These are phyloP conservation scores for Zygosaccharomyces siamensis DNA, from an alignment of 805 yeast genomes.

Conservation along the genomic window DNA sequence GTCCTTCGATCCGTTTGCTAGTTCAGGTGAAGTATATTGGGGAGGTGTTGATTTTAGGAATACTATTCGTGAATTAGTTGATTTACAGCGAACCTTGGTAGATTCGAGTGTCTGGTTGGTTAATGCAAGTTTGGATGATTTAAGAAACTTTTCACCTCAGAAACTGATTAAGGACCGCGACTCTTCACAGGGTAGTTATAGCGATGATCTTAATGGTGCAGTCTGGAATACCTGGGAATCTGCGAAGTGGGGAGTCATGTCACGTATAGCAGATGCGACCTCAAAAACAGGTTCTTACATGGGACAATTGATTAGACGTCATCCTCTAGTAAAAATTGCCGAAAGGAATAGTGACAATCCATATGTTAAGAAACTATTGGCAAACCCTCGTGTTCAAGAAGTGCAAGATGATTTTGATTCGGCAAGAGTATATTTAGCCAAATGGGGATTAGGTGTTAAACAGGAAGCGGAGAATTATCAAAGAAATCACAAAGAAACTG, in stretches of 20 bases:
- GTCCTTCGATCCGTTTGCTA: constrained; percentile 69
- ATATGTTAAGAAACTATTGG: constrained; percentile 48
- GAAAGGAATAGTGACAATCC: constrained; percentile 42
- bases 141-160: constrained; percentile 35
- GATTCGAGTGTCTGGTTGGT: constrained; percentile 71
- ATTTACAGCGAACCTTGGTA: constrained; percentile 60
- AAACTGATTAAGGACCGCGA: constrained; percentile 4
- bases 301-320: constrained; percentile 23
- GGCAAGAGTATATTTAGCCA: constrained; percentile 86
- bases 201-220: constrained; percentile 3
- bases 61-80: constrained; percentile 49
- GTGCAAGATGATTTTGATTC: constrained; percentile 87
- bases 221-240: constrained; percentile 28
- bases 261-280: constrained; percentile 76
- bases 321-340: constrained; percentile 29
- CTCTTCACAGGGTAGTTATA: not conserved
- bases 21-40: constrained; percentile 63
- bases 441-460: constrained; percentile 93
- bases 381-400: constrained; percentile 72
- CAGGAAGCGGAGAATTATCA: constrained; percentile 72
- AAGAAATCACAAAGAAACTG: constrained; percentile 47
- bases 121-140: constrained; percentile 60
- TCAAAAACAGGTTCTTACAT: constrained; percentile 33
- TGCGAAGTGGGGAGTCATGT: constrained; percentile 84
- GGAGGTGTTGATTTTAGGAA: constrained; percentile 80